Percentiles rank a stretch among this genome's conserved stretches.
These are phyloP conservation scores for Ampelocalamus luodianensis DNA, from an alignment of 176 grass and related monocot species.

Conservation along the genomic window DNA sequence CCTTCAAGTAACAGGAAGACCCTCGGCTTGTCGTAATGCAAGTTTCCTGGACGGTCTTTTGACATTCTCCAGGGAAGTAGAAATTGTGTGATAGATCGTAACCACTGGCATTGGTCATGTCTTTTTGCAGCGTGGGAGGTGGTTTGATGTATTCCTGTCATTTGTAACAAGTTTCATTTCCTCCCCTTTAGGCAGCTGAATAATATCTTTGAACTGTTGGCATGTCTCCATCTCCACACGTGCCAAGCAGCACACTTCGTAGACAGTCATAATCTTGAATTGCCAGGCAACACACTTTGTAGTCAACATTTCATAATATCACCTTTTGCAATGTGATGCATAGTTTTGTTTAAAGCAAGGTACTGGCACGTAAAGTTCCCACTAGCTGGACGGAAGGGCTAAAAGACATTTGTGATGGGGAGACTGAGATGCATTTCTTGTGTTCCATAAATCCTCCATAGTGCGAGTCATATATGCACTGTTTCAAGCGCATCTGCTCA, in stretches of 20 bases:
- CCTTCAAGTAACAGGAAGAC: conserved; percentile 56
- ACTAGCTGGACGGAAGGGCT: background rate
- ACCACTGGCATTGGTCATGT: conserved; percentile 25
- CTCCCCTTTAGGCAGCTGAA: conserved; percentile 46
- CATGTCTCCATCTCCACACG: conserved; percentile 4
- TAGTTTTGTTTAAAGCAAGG: conserved; percentile 1
- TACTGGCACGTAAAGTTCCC: background rate
- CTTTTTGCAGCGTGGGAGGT: conserved; percentile 34
- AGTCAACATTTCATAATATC: conserved; percentile 24
- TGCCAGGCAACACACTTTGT: background rate
- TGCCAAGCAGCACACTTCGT: background rate
- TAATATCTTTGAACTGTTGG: conserved; percentile 44
- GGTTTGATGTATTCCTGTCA: conserved; percentile 39
- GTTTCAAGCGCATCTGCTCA: background rate
- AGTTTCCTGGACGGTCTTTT: conserved; percentile 36
- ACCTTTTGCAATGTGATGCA: conserved; percentile 12
- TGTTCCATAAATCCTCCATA: background rate
- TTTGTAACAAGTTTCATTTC: conserved; percentile 15
- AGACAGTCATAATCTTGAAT: too few relatives aligned
- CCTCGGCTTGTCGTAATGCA: background rate
- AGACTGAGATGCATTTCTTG: background rate
- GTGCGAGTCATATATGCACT: background rate
- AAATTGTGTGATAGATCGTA: conserved; percentile 24
- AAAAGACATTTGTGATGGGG: background rate
- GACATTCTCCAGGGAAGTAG: conserved; percentile 32